Conservation (phyloP, 208 protist genomes). For the Leishmania guyanensis region DNA sequence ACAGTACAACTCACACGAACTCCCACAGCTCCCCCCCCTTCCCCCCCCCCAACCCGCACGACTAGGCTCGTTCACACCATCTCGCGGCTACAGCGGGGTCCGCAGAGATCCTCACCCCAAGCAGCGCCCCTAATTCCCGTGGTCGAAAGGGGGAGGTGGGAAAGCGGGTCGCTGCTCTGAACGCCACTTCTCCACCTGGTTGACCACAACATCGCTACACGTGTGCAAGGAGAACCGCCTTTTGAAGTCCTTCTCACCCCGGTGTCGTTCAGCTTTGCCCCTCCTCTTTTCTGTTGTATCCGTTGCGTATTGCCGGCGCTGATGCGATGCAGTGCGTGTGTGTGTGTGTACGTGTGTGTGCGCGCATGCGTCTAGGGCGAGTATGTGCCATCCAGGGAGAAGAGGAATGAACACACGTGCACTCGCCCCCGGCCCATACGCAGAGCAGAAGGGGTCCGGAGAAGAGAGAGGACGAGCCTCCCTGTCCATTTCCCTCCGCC, state of each 20-base stretch:
- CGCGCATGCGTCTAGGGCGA: neutral
- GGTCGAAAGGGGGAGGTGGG: no score
- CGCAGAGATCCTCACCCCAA: no score
- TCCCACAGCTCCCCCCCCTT: no score
- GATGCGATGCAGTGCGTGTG: neutral
- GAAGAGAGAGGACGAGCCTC: constrained; percentile 70
- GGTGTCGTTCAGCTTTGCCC: neutral
- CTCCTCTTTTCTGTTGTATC: neutral
- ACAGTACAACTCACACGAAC: neutral
- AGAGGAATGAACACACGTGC: neutral
- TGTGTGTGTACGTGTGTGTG: neutral
- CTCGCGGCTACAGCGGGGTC: no score
- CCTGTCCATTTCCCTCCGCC: neutral
- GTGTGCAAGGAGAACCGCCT: neutral
- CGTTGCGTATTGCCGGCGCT: neutral
- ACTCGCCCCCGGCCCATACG: neutral
- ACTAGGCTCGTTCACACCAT: no score
- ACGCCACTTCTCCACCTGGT: neutral
- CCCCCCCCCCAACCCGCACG: no score
- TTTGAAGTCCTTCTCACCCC: no score
- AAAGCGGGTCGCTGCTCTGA: neutral
- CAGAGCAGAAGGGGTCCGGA: constrained; percentile 53
- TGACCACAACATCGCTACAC: neutral
- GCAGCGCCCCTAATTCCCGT: no score
- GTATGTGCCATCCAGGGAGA: neutral